phyloP scores from a whole-genome alignment of 129 eudicot genomes.

The Ambrosia trifida region DNA sequence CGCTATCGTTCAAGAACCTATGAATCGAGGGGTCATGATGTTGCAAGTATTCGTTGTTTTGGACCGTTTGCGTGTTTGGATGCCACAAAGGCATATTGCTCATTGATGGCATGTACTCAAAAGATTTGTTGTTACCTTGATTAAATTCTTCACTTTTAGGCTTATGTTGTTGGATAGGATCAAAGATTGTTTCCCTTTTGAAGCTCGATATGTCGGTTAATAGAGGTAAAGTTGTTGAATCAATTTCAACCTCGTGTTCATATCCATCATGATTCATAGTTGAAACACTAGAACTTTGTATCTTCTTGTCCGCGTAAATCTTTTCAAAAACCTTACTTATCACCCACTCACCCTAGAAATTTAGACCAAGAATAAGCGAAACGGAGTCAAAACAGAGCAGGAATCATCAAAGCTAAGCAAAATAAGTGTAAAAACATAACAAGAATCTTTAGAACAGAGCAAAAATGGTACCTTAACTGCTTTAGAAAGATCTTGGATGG shows the following conservation, averaged over 20 bases:
- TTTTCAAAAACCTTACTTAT: constrained; percentile 69
- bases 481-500: constrained; percentile 35
- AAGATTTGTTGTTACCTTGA: constrained; percentile 22
- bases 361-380: not conserved
- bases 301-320: constrained; percentile 48
- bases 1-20: constrained; percentile 38
- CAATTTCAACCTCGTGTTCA: constrained; percentile 16
- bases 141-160: constrained; percentile 25
- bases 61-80: constrained; percentile 31
- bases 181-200: constrained; percentile 39
- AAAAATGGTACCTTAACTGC: constrained; percentile 49
- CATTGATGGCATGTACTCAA: constrained; percentile 4
- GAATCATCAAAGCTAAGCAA: not conserved
- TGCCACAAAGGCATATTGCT: constrained; percentile 1
- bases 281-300: constrained; percentile 35
- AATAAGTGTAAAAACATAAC: not conserved
- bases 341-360: constrained; percentile 80
- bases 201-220: constrained; percentile 46
- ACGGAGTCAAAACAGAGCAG: not conserved
- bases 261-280: constrained; percentile 2
- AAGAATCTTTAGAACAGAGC: not conserved
- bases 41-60: constrained; percentile 30
- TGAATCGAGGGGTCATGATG: constrained; percentile 43
- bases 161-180: constrained; percentile 41
- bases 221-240: constrained; percentile 49